Evolutionary conservation across 1,284 basidiomycete species (phyloP).

Genomic region (Malassezia sp.): DNA sequence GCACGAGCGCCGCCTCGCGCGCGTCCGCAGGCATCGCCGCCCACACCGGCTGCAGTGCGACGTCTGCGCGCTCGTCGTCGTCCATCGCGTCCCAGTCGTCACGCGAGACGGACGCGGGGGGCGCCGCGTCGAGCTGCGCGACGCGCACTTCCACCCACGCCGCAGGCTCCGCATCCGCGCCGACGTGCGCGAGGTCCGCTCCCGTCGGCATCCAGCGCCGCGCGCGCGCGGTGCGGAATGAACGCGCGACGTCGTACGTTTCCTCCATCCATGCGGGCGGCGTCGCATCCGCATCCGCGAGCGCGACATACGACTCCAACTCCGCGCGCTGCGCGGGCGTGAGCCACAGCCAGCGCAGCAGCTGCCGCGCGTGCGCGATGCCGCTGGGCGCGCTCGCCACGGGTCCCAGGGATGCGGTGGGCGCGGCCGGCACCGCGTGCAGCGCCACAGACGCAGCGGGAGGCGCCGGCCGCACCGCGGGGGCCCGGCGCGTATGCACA

Average conservation of each 20-base stretch:
- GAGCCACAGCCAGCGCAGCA: conserved; percentile 15
- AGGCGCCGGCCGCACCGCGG: too few relatives aligned
- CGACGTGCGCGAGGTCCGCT: neutral
- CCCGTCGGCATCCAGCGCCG: conserved; percentile 11
- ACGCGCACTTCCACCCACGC: conserved; percentile 12
- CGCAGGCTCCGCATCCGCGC: conserved; percentile 13
- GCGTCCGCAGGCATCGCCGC: conserved; percentile 13
- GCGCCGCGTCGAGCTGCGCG: neutral
- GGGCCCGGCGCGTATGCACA: too few relatives aligned
- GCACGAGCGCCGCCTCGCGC: conserved; percentile 18
- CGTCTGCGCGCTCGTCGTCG: conserved; percentile 23
- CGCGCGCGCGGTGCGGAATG: conserved; percentile 14
- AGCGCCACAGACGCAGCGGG: too few relatives aligned
- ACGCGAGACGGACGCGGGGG: neutral
- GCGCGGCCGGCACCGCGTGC: neutral
- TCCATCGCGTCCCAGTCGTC: conserved; percentile 20
- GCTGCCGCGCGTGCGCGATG: conserved; percentile 9
- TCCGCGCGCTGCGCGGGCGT: conserved; percentile 1
- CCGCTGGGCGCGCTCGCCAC: neutral
- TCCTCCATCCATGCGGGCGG: conserved; percentile 9
- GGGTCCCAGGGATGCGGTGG: neutral
- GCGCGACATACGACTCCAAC: conserved; percentile 4
- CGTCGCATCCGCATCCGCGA: neutral
- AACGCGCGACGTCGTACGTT: conserved; percentile 4
- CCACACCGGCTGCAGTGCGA: conserved; percentile 23